Evolutionary conservation across 768 basidiomycete species (phyloP), one percentile per base, ranked within the genome.

Genomic region (Piloderma croceum): DNA sequence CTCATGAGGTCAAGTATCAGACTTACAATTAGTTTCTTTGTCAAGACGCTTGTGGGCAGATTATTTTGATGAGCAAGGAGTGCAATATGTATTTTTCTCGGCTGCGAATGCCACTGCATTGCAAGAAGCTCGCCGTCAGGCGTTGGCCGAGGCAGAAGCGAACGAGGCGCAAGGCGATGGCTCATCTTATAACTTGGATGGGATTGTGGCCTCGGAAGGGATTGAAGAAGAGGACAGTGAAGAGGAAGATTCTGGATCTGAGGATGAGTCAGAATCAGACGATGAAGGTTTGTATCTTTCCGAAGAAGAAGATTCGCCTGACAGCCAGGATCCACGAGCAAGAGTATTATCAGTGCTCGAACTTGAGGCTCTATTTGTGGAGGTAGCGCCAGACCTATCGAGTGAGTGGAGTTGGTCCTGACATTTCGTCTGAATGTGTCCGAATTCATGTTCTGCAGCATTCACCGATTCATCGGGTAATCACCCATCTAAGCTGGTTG

Each of bases 61-160:
- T 56, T 86, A 90, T 53, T 92, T 94, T 50, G 90, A 93, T 42
- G 51, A 67, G 9, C 72, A 85, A 51, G 73, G 74, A 6, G 68
- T 93, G 31, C 73, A 70, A 43, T 96, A 88, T 53, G 91, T 89
- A 0, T 94, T 99, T 58, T 94, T 93, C 66, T 92, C 96, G 6
- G 92, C 96, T 6, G 75, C 87, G 9, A 86, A 89, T 63, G 90
- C 90, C 20, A 70, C 79, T 4, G 90, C 90, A 18, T 53, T 91
- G 25, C 94, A 97, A 44, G 76, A 88, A 58, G 81, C 78, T 40
- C 69, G 81, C 34, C 61, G 76, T 51, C 77, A 80, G 36, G 70
- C 71, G 3, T 43, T 52, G 9, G 57, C 57, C 13, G 61, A 61
- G 25, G 46, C 52, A 11, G 57, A 57, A 37, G 38, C 39, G 10